Evolutionary conservation across 2,329 filamentous ascomycete genomes (phyloP).

Genomic region (Sordariomycetes sp.): DNA sequence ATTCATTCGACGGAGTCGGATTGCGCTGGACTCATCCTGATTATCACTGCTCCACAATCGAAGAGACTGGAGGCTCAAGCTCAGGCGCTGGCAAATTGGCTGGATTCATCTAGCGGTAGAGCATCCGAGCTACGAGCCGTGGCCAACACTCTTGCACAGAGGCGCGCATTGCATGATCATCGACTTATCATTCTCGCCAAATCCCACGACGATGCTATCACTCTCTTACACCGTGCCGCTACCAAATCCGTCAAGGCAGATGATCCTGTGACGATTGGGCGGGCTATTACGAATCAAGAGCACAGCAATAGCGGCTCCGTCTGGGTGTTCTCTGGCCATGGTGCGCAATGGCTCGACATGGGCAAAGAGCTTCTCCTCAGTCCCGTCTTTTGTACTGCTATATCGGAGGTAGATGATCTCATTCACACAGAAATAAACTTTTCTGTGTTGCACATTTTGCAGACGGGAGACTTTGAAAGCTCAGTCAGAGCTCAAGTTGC

Average conservation of each 20-base stretch:
- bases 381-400: slow-evolving; percentile 4
- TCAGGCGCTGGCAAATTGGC: not conserved
- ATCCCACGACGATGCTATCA: not conserved
- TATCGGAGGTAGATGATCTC: slow-evolving; percentile 4
- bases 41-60: not conserved
- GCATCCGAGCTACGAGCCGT: not conserved
- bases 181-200: not conserved
- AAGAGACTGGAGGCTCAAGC: slow-evolving; percentile 1
- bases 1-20: no score
- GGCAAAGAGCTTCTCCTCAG: slow-evolving; percentile 1
- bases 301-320: slow-evolving; percentile 2
- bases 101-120: not conserved
- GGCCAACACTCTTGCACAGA: slow-evolving; percentile 3
- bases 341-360: slow-evolving; percentile 5
- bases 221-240: not conserved
- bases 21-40: not conserved
- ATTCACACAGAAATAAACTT: slow-evolving; percentile 3
- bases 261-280: not conserved
- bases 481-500: slow-evolving; percentile 5
- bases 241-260: not conserved
- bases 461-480: slow-evolving; percentile 3
- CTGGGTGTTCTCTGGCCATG: slow-evolving; percentile 6
- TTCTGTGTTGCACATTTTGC: slow-evolving; percentile 1
- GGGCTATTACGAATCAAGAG: not conserved
- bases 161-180: slow-evolving; percentile 2